Conservation (phyloP, 345 rosid genomes). For the Carallia brachiata region DNA sequence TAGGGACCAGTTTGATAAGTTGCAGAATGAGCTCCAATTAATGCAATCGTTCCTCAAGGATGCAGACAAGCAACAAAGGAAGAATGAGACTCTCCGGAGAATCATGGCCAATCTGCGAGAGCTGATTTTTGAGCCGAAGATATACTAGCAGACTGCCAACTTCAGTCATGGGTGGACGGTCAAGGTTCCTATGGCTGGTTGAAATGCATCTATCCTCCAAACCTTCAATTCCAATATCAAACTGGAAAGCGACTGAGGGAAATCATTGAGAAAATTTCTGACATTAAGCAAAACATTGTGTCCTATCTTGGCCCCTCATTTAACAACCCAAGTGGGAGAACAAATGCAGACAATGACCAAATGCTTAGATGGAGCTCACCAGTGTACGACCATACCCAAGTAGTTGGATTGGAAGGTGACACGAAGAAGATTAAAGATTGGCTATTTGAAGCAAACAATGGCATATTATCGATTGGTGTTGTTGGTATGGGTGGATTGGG, state of each 20-base stretch:
- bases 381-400: slow-evolving; percentile 23
- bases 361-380: slow-evolving; percentile 29
- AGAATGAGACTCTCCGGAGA: slow-evolving; percentile 19
- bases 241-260: slow-evolving; percentile 24
- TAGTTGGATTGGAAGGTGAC: slow-evolving; percentile 29
- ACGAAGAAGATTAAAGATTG: slow-evolving; percentile 22
- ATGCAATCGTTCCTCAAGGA: slow-evolving; percentile 45
- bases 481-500: slow-evolving; percentile 42
- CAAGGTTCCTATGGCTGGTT: slow-evolving; percentile 7
- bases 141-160: slow-evolving; percentile 29
- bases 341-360: slow-evolving; percentile 17
- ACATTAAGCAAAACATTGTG: slow-evolving; percentile 11
- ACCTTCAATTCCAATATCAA: slow-evolving; percentile 15
- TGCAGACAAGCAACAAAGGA: slow-evolving; percentile 48
- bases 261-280: slow-evolving; percentile 14
- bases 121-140: slow-evolving; percentile 37
- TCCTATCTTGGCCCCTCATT: slow-evolving; percentile 14
- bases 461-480: slow-evolving; percentile 20
- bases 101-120: slow-evolving; percentile 37
- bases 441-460: slow-evolving; percentile 16
- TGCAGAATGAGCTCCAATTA: slow-evolving; percentile 38
- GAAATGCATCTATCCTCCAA: slow-evolving; percentile 5
- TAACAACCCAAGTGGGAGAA: slow-evolving; percentile 3
- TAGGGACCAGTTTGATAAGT: slow-evolving; percentile 29
- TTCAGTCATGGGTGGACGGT: slow-evolving; percentile 16